Evolutionary conservation across 352 stramenopile genomes (phyloP).

Genomic region (Proteromonas lacertae): DNA sequence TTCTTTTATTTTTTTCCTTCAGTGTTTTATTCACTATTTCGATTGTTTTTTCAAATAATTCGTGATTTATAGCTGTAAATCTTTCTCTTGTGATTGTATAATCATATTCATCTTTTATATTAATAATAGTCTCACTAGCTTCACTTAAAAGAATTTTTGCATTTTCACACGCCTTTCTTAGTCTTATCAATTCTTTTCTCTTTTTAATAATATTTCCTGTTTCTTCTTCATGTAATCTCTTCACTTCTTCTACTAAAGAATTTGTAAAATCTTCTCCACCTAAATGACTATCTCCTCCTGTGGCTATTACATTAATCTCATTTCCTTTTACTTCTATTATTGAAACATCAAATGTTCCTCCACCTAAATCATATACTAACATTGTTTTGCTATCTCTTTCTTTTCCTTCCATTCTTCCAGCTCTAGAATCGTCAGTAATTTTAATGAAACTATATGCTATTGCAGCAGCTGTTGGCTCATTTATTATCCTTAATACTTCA

Average conservation of each 20-base stretch:
- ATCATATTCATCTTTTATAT: conserved; percentile 19
- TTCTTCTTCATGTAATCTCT: too few species aligned
- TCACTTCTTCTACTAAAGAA: conserved; percentile 20
- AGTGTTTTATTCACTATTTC: conserved; percentile 23
- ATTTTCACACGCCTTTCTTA: conserved; percentile 13
- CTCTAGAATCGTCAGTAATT: too few species aligned
- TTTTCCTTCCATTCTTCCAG: too few species aligned
- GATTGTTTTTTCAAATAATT: conserved; percentile 31
- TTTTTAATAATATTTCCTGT: too few species aligned
- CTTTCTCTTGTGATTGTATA: conserved; percentile 12
- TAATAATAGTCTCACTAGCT: conserved; percentile 10
- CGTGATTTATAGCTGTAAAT: conserved; percentile 14
- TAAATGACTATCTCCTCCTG: conserved; percentile 21
- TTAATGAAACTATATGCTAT: conserved; percentile 30
- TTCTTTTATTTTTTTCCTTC: conserved; percentile 7
- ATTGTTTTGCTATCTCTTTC: conserved; percentile 17
- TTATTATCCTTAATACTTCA: conserved; percentile 20
- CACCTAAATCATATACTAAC: conserved; percentile 48
- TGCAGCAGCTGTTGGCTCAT: conserved; percentile 31
- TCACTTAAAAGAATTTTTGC: conserved; percentile 16
- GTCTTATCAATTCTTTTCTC: conserved; percentile 9
- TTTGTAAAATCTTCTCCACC: conserved; percentile 26
- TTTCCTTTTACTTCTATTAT: conserved; percentile 22
- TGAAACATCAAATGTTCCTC: conserved; percentile 43
- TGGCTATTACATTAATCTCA: conserved; percentile 27